Evolutionary conservation across 2,329 filamentous ascomycete species (phyloP), one percentile per base, ranked within the genome.

Genomic region (Epicoccum nigrum): DNA sequence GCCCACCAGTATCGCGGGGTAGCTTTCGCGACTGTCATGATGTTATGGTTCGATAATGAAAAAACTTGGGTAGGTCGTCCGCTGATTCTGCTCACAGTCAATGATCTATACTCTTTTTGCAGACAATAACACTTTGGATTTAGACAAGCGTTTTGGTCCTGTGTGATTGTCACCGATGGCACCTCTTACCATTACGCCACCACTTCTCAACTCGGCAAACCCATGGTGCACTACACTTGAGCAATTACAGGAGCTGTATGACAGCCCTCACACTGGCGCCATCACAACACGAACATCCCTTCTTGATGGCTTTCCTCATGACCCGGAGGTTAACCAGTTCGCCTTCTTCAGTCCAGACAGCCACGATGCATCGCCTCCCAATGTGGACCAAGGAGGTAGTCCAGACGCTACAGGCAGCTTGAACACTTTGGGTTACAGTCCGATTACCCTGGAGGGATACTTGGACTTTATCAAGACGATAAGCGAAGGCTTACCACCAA

Each of bases 351-450:
- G 84, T 40, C 71, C 80, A 0, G 54, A 65, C 1, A 72, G 72
- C 2, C 74, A 76, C 11, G 45, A 39, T 6, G 34, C 64, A 1
- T 45, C 48, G 0, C 51, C 67, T 1, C 45, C 66, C 1, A 63
- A 71, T 30, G 48, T n/a, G 38, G 7, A 64, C 46, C 12, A 47
- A 40, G 52, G 41, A 13, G 55, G 55, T 27, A 58, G 67, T 39
- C 34, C 59, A 7, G 67, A 72, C 19, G 53, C 69, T 16, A 67
- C 57, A 17, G 67, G 62, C 16, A 63, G 68, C 54, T 68, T 92
- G 44, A 92, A 93, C 67, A 90, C 83, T 0, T 76, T 91, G 2
- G 89, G 89, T 4, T 93, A 92, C 71, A 89, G 85, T 55, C 89
- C 88, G 0, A 71, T 84, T 13, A 73, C 81, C 0, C 77, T 92